Evolutionary conservation across 495 filamentous ascomycete genomes (phyloP).

Genomic region (Xylaria sp.): DNA sequence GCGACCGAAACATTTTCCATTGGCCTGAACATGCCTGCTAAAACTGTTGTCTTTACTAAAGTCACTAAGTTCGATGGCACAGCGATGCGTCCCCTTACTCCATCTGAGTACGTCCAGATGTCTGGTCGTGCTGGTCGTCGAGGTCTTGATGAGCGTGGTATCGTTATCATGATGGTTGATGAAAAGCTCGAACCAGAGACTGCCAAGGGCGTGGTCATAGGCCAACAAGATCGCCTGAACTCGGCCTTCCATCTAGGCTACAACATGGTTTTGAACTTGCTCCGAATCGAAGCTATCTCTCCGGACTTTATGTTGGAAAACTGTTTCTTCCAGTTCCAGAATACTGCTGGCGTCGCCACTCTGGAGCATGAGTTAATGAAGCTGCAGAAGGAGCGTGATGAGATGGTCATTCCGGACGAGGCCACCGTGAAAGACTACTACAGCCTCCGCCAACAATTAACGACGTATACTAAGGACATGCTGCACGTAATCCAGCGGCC

Average conservation of each 20-base stretch:
- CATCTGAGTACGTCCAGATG: constrained; percentile 99
- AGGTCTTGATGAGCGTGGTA: constrained; percentile 96
- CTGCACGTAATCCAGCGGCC: constrained; percentile 88
- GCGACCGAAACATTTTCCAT: constrained; percentile 99
- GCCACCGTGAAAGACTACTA: constrained; percentile 90
- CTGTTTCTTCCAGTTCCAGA: constrained; percentile 98
- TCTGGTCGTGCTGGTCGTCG: constrained; percentile 93
- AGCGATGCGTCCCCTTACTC: constrained; percentile 82
- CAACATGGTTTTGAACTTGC: constrained; percentile 97
- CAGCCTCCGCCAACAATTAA: constrained; percentile 79
- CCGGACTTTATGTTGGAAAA: constrained; percentile 96
- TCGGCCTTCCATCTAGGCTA: constrained; percentile 98
- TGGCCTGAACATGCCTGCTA: constrained; percentile 98
- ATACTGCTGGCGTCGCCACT: constrained; percentile 79
- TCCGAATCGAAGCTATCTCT: constrained; percentile 94
- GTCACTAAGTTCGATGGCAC: constrained; percentile 93
- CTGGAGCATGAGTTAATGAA: constrained; percentile 81
- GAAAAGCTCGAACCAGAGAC: constrained; percentile 94
- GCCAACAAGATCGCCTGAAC: constrained; percentile 94
- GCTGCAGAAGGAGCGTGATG: constrained; percentile 73
- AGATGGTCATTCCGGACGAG: constrained; percentile 83
- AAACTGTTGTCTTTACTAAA: constrained; percentile 97
- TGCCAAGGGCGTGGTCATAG: constrained; percentile 92
- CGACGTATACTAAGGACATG: constrained; percentile 84
- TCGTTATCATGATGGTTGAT: constrained; percentile 99